Evolutionary conservation across 176 grass and related monocot species (phyloP).

Genomic region (Tuctoria greenei): DNA sequence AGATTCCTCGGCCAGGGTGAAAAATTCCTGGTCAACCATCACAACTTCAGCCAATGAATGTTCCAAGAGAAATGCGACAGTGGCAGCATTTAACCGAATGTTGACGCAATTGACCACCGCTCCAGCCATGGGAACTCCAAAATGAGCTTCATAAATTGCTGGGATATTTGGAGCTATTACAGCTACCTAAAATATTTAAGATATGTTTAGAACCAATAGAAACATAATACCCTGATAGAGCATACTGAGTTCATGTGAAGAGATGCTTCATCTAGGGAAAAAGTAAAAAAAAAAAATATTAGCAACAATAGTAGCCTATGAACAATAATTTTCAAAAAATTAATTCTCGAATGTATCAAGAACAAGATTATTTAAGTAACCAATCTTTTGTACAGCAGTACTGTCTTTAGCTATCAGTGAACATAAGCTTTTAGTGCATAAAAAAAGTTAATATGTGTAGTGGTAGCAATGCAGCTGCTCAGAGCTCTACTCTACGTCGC

Average conservation of each 20-base stretch:
- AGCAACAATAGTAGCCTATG: background rate
- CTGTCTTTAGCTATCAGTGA: background rate
- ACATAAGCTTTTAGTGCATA: background rate
- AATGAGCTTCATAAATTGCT: slow-evolving; percentile 86
- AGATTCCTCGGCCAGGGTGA: slow-evolving; percentile 70
- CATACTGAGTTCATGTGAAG: background rate
- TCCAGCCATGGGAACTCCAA: slow-evolving; percentile 94
- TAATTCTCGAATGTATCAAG: background rate
- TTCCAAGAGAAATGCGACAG: slow-evolving; percentile 70
- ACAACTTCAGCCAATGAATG: slow-evolving; percentile 77
- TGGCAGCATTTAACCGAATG: slow-evolving; percentile 75
- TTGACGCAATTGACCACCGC: slow-evolving; percentile 83
- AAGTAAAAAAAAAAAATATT: slow-evolving; percentile 3
- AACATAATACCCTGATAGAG: slow-evolving; percentile 15
- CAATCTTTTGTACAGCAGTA: background rate
- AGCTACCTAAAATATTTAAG: slow-evolving; percentile 58
- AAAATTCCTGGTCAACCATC: slow-evolving; percentile 87
- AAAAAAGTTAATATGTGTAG: background rate
- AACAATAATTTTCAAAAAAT: background rate
- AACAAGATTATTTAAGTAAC: background rate
- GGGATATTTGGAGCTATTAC: slow-evolving; percentile 95
- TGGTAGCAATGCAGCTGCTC: background rate
- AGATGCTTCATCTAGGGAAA: background rate
- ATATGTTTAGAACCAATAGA: slow-evolving; percentile 27
- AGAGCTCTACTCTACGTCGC: background rate